These are phyloP conservation scores for Megacollybia platyphylla DNA, from an alignment of 1,284 basidiomycete genomes.

Conservation along the genomic window DNA sequence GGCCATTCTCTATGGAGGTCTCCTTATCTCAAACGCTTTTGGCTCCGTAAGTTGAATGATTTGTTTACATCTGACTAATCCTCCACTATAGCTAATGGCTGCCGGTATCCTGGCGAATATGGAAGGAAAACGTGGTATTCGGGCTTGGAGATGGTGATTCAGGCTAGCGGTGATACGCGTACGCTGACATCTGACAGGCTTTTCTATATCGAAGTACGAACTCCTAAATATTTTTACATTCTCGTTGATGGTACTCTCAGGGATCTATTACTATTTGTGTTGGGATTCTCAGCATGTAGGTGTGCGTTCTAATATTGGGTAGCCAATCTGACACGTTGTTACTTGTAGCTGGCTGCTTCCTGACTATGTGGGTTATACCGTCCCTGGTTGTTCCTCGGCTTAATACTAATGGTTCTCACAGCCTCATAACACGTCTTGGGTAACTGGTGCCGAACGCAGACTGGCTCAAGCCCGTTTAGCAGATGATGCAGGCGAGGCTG, in stretches of 20 bases:
- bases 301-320: slow-evolving; percentile 4
- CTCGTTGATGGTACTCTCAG: slow-evolving; percentile 15
- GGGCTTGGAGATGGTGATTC: slow-evolving; percentile 60
- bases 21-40: slow-evolving; percentile 69
- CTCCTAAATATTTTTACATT: background rate
- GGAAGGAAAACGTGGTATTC: slow-evolving; percentile 54
- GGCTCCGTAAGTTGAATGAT: slow-evolving; percentile 33
- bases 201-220: slow-evolving; percentile 44
- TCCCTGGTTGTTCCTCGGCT: background rate
- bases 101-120: slow-evolving; percentile 59
- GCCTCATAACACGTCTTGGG: slow-evolving; percentile 58
- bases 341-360: slow-evolving; percentile 32
- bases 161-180: background rate
- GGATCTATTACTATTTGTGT: slow-evolving; percentile 43
- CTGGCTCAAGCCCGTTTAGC: slow-evolving; percentile 62
- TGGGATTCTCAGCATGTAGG: slow-evolving; percentile 44
- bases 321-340: background rate
- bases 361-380: slow-evolving; percentile 31
- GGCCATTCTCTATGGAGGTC: slow-evolving; percentile 55
- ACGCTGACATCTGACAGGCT: slow-evolving; percentile 22
- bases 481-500: slow-evolving; percentile 67
- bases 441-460: slow-evolving; percentile 41
- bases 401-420: slow-evolving; percentile 11
- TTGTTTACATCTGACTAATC: background rate
- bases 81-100: slow-evolving; percentile 36